A percentile compares a stretch with the other conserved stretches of the same genome.
These are phyloP conservation scores for Acacia acuminata DNA, from an alignment of 306 rosid species.

Conservation along the genomic window DNA sequence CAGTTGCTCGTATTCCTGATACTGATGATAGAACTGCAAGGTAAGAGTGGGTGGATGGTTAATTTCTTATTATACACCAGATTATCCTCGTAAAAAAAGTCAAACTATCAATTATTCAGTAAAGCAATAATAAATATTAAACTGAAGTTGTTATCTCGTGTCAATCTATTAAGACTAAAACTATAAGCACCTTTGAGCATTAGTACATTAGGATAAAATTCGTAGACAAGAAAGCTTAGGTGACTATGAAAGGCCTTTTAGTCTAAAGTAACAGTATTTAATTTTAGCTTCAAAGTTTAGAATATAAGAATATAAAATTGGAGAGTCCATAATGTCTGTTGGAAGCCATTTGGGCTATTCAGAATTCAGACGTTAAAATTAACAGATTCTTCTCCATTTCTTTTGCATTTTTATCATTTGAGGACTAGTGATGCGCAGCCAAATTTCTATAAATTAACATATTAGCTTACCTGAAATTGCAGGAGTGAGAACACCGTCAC, in stretches of 20 bases:
- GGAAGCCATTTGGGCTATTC: not conserved
- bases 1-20: conserved; percentile 70
- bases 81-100: not conserved
- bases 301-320: not conserved
- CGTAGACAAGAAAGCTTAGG: not conserved
- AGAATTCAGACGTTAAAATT: not conserved
- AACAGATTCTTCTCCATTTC: too few species aligned
- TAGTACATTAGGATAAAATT: not conserved
- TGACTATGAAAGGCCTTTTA: not conserved
- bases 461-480: conserved; percentile 67
- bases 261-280: not conserved
- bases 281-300: not conserved
- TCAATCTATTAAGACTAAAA: not conserved
- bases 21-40: conserved; percentile 78
- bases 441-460: conserved; percentile 13
- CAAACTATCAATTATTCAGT: not conserved
- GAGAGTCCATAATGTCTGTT: not conserved
- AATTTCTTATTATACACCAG: not conserved
- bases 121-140: conserved; percentile 5
- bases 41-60: conserved; percentile 2
- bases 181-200: not conserved
- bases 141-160: not conserved
- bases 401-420: not conserved
- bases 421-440: not conserved
- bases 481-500: conserved; percentile 88